Evolutionary conservation across 768 basidiomycete genomes (phyloP).

Genomic region (Tulasnella sp.): DNA sequence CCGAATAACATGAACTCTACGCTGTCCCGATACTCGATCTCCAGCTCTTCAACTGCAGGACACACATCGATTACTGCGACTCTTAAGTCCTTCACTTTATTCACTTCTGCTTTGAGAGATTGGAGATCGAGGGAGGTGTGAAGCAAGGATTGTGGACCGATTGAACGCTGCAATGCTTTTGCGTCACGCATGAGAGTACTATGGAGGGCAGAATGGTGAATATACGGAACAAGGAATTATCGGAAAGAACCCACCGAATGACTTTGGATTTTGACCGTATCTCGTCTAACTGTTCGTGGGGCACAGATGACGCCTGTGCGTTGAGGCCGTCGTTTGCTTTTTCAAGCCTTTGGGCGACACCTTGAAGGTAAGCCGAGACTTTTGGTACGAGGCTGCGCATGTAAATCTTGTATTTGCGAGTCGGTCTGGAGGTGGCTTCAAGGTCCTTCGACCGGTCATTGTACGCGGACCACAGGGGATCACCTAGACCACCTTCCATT

Average conservation of each 20-base stretch:
- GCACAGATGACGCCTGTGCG: neutral
- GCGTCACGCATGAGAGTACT: neutral
- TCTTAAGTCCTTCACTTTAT: neutral
- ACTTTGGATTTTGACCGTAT: neutral
- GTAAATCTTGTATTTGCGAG: neutral
- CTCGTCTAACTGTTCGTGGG: neutral
- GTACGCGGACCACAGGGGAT: neutral
- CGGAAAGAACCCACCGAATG: neutral
- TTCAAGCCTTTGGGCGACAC: neutral
- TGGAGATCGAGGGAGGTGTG: neutral
- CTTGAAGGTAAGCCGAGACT: neutral
- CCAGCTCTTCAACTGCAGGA: neutral
- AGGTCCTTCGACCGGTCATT: neutral
- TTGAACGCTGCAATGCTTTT: neutral
- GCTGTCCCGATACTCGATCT: neutral
- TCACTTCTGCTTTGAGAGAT: neutral
- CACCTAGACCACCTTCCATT: neutral
- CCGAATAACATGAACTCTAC: neutral
- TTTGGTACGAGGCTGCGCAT: neutral
- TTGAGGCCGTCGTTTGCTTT: neutral
- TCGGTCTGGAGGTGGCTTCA: neutral
- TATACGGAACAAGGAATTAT: neutral
- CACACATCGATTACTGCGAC: neutral
- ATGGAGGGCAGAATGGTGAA: neutral
- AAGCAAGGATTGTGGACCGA: neutral